Evolutionary conservation across 305 asterid genomes (phyloP).

Genomic region (Caryopteris hybrid): DNA sequence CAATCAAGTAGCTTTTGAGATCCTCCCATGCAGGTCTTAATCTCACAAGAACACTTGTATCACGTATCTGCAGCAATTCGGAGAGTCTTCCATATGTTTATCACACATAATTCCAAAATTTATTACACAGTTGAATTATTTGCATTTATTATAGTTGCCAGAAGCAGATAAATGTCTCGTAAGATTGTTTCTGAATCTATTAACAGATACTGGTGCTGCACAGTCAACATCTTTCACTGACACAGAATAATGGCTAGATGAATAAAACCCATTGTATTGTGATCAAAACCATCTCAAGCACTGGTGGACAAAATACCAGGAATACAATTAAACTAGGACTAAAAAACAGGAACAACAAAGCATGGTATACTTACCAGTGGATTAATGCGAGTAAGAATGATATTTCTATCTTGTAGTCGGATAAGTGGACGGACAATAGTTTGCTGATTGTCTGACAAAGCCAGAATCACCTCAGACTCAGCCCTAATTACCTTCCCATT

Average conservation of each 20-base stretch:
- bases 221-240: background rate
- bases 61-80: slow-evolving; percentile 66
- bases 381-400: slow-evolving; percentile 89
- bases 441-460: slow-evolving; percentile 79
- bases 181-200: background rate
- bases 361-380: slow-evolving; percentile 53
- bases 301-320: slow-evolving; percentile 1
- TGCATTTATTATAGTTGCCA: background rate
- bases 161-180: background rate
- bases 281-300: background rate
- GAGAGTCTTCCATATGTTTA: slow-evolving; percentile 5
- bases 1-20: slow-evolving; percentile 87
- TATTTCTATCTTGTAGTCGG: slow-evolving; percentile 81
- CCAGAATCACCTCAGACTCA: slow-evolving; percentile 80
- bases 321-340: background rate
- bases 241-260: background rate
- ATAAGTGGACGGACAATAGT: slow-evolving; percentile 85
- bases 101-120: background rate
- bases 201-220: background rate
- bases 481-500: slow-evolving; percentile 79
- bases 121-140: background rate
- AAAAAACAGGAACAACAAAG: background rate
- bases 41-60: slow-evolving; percentile 97
- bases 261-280: background rate
- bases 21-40: slow-evolving; percentile 99